phyloP scores from a whole-genome alignment of 352 stramenopile species.

The Globisporangium nunn region DNA sequence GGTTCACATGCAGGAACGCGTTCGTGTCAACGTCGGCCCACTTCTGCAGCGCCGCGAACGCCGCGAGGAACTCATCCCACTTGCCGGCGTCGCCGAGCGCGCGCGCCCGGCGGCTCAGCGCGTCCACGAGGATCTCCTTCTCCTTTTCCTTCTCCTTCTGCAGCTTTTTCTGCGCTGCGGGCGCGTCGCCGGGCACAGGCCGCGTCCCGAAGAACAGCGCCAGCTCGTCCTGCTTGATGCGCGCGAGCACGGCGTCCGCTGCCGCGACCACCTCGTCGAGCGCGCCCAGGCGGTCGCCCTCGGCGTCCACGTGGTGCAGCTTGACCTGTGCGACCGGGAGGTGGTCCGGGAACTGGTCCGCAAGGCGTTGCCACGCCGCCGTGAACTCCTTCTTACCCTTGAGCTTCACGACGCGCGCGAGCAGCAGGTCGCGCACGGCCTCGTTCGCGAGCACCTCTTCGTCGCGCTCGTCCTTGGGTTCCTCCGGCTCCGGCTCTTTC shows the following conservation, averaged over 20 bases:
- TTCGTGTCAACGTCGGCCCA: conserved; percentile 64
- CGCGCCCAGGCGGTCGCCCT: conserved; percentile 35
- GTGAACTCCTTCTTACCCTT: conserved; percentile 60
- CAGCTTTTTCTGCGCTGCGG: conserved; percentile 51
- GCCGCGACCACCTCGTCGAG: conserved; percentile 45
- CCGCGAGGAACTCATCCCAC: conserved; percentile 46
- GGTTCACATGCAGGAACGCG: conserved; percentile 44
- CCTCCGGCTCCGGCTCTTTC: conserved; percentile 61
- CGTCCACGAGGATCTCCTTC: conserved; percentile 61
- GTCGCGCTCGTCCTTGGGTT: conserved; percentile 58
- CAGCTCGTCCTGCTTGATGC: conserved; percentile 61
- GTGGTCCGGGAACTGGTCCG: conserved; percentile 47
- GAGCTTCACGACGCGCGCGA: conserved; percentile 61
- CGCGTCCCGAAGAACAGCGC: conserved; percentile 73
- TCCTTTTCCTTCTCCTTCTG: conserved; percentile 72
- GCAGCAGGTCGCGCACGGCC: conserved; percentile 65
- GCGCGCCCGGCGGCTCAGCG: conserved; percentile 60
- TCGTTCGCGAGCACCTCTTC: conserved; percentile 64
- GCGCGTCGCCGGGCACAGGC: conserved; percentile 37
- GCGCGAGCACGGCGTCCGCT: conserved; percentile 43
- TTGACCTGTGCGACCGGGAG: conserved; percentile 56
- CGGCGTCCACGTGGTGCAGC: conserved; percentile 66
- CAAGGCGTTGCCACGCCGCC: conserved; percentile 38
- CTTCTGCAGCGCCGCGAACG: conserved; percentile 56
- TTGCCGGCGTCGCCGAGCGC: conserved; percentile 50